Conservation (phyloP, 768 basidiomycete species). For the Galerina sulciceps region DNA sequence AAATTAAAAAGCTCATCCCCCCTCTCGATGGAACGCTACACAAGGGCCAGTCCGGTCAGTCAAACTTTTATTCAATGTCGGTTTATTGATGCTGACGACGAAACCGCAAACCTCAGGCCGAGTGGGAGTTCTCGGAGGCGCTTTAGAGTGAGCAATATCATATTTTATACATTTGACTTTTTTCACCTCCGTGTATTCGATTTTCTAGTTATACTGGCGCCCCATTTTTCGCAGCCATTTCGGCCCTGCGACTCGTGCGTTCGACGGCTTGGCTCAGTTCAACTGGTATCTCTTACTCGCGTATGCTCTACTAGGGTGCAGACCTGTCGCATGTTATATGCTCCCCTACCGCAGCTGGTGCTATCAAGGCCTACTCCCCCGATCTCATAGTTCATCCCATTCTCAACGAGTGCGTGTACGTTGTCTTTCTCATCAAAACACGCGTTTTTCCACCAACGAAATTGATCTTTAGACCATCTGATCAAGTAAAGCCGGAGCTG, state of each 20-base stretch:
- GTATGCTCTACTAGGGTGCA: conserved; percentile 60
- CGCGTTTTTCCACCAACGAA: neutral
- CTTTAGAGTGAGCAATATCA: conserved; percentile 76
- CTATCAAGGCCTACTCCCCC: conserved; percentile 97
- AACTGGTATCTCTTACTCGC: neutral
- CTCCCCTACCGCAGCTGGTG: conserved; percentile 86
- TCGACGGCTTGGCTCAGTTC: neutral
- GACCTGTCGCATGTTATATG: conserved; percentile 98
- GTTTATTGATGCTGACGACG: neutral
- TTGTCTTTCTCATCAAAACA: neutral
- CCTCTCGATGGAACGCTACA: conserved; percentile 87
- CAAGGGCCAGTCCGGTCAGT: conserved; percentile 91
- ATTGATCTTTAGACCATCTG: conserved; percentile 42
- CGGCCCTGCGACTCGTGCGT: conserved; percentile 82
- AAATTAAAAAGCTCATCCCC: conserved; percentile 85
- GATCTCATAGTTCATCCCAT: conserved; percentile 98
- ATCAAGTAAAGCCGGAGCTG: conserved; percentile 54
- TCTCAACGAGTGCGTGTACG: conserved; percentile 69
- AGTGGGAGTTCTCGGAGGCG: conserved; percentile 93
- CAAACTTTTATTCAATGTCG: neutral
- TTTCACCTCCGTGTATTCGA: neutral
- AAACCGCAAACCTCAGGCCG: conserved; percentile 57
- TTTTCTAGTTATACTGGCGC: conserved; percentile 83
- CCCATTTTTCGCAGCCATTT: conserved; percentile 93
- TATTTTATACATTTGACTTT: neutral